Base-by-base conservation (phyloP, 2,329 filamentous ascomycete genomes). In the Colletotrichum caudatum region DNA sequence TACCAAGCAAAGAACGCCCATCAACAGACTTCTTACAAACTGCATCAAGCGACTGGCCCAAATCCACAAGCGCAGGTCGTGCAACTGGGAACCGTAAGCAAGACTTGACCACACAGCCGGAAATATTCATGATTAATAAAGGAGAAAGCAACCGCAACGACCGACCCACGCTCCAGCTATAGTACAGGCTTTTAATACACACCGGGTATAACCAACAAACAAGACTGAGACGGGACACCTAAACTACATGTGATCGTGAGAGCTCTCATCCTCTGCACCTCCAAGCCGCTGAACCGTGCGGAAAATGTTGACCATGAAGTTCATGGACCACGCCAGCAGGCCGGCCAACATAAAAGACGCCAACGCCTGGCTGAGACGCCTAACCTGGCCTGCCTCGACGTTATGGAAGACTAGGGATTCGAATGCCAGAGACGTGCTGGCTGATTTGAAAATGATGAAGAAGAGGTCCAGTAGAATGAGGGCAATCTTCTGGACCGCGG, bases 381-480 rank as follows among this genome's bases (percentile, higher is more conserved):
- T 71, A 3, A 62, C 67, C 12, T 58, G 60, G 44, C 66, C 70
- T 39, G 60, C 48, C 33, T 78, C 77, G 12, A 80, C 74, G 63
- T 83, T 81, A 78, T 87, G 81, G 78, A 88, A 86, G 80, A 94
- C 91, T 65, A 98, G 84, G 11, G 94, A 92, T 78, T 94, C 93
- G 79, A 98, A 97, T 1, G 95, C 95, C 74, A 99, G 85, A 51
- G 94, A 93, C 35, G 97, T 88, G 82, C 97, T 98, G 63, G 95
- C 94, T 5, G 95, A 94, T 81, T 97, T 95, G 84, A 99, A 97
- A 53, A 98, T 95, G 78, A 99, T 97, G 80, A 99, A 99, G 77
- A 98, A 91, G 4, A 99, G 87, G 81, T 99, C 96, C 69, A 97
- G 88, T 66, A 99, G 89, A 72, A 98, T 93, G 61, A 99, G 89